Evolutionary conservation across 108 stramenopile genomes (phyloP), one percentile per base, ranked within the genome.

Genomic region (Cyclotella atomus): DNA sequence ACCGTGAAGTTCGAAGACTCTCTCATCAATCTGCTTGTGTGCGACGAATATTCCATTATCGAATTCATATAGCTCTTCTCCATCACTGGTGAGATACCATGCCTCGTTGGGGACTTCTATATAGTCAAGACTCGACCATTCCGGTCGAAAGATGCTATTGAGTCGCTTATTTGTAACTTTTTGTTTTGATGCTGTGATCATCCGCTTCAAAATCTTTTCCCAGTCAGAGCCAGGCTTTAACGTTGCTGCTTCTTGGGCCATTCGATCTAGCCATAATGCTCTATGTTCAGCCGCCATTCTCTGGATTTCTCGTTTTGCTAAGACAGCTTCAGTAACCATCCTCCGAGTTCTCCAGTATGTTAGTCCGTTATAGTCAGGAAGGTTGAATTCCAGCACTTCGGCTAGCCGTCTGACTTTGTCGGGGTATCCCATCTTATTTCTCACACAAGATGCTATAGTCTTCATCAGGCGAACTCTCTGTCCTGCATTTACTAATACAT

Each of bases 61-160:
- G 16, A 56, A 56, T 56, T 56, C 55, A 28, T 56, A 56, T 4
- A 56, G 27, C 27, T 56, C 55, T 10, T 56, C 28, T 5, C 25
- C 3, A 4, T n/a, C 17, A 7, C 8, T 27, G 28, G 6, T 28
- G 3, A 29, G 16, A 4, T 15, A 28, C 55, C 55, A 56, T 56
- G 5, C 28, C 29, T 56, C 55, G 10, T 30, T 56, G 8, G 55
- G 55, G 29, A 56, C 55, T 30, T 56, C 55, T 3, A 56, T 56
- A 56, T 56, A 56, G 25, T 56, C 29, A 4, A 56, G 16, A 17
- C 25, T 7, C 28, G 55, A 29, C 29, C 55, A 30, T 7, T 7
- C 55, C 6, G 55, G 27, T 56, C 28, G 24, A 3, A 56, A 12
- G 3, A 56, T 56, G 6, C 14, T 27, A 21, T 9, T 6, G 27